Percentiles rank a stretch among this genome's conserved stretches.
phyloP scores from a whole-genome alignment of 352 stramenopile genomes.

The Pseudoperonospora humuli region DNA sequence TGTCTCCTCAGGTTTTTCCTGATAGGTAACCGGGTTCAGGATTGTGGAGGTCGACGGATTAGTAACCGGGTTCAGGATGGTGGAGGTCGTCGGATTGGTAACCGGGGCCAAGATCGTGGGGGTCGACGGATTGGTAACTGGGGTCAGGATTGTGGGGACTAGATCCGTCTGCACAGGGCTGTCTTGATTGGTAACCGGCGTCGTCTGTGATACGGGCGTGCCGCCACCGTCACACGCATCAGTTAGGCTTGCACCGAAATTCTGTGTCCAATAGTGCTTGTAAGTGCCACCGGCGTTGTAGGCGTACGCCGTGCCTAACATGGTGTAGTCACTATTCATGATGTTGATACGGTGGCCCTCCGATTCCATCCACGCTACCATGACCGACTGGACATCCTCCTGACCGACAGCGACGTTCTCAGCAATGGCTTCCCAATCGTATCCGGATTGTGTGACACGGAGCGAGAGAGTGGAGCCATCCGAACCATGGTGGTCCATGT shows the following conservation, averaged over 20 bases:
- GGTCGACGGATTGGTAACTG: too few relatives aligned
- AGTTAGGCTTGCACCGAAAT: constrained; percentile 32
- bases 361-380: constrained; percentile 38
- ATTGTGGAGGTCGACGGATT: too few relatives aligned
- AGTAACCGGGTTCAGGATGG: too few relatives aligned
- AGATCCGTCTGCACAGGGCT: too few relatives aligned
- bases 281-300: constrained; percentile 21
- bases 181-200: too few relatives aligned
- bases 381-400: constrained; percentile 24
- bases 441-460: constrained; percentile 34
- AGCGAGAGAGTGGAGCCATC: constrained; percentile 26
- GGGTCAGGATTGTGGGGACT: too few relatives aligned
- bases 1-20: too few relatives aligned
- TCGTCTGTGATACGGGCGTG: too few relatives aligned
- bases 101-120: too few relatives aligned
- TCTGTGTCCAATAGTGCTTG: constrained; percentile 50
- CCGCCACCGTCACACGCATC: constrained; percentile 27
- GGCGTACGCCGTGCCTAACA: constrained; percentile 36
- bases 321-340: constrained; percentile 30
- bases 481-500: constrained; percentile 41
- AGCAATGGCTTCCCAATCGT: constrained; percentile 34
- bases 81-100: too few relatives aligned
- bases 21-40: too few relatives aligned
- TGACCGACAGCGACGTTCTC: constrained; percentile 41
- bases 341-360: constrained; percentile 32